Evolutionary conservation across 2,329 filamentous ascomycete genomes (phyloP).

Genomic region (Dothistroma septosporum): DNA sequence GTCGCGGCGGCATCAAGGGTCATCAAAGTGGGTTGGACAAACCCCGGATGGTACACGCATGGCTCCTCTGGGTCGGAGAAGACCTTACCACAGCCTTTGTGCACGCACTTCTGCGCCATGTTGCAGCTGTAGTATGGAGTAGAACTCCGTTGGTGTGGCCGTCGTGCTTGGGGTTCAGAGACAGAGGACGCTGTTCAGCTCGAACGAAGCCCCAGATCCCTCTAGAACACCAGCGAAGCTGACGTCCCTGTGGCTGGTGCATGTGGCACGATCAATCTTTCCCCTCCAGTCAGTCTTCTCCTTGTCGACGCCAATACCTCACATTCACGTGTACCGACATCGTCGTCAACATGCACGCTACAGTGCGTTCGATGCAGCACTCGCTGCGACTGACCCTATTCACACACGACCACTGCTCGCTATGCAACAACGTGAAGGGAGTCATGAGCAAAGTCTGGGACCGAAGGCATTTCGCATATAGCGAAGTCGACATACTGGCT

Average conservation of each 20-base stretch:
- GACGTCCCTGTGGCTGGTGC: not conserved
- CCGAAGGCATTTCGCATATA: slow-evolving; percentile 61
- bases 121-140: slow-evolving; percentile 1
- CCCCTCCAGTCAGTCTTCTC: too few species aligned
- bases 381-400: slow-evolving; percentile 60
- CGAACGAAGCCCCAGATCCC: not conserved
- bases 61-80: slow-evolving; percentile 78
- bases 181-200: not conserved
- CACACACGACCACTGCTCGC: slow-evolving; percentile 65
- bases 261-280: not conserved
- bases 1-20: slow-evolving; percentile 9
- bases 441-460: slow-evolving; percentile 67
- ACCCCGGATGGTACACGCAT: slow-evolving; percentile 73
- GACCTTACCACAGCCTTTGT: slow-evolving; percentile 88
- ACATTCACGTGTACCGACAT: not conserved
- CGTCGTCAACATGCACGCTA: slow-evolving; percentile 10
- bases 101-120: slow-evolving; percentile 85
- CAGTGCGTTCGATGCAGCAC: slow-evolving; percentile 18
- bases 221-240: slow-evolving; percentile 6
- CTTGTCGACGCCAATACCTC: not conserved
- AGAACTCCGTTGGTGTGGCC: not conserved
- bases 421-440: slow-evolving; percentile 65
- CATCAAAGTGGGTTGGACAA: slow-evolving; percentile 17
- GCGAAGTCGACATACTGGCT: slow-evolving; percentile 65
- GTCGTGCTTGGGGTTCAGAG: not conserved